Conservation (phyloP, 768 basidiomycete genomes). For the Rhizopogon vesiculosus region DNA sequence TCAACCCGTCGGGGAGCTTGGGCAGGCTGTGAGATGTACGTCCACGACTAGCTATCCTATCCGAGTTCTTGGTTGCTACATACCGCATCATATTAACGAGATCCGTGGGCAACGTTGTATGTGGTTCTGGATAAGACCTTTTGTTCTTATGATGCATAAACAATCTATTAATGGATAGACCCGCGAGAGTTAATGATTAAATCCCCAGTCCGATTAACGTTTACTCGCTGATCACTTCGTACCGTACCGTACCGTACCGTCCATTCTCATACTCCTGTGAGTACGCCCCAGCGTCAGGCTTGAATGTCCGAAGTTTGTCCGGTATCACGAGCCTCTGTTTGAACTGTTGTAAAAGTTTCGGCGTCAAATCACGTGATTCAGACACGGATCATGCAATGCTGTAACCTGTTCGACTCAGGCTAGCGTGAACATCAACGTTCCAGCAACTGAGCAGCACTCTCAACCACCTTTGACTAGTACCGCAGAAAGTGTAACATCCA, state of each 20-base stretch:
- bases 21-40: conserved; percentile 9
- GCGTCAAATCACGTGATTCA: too few relatives aligned
- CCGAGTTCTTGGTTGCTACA: conserved; percentile 7
- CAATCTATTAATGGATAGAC: conserved; percentile 5
- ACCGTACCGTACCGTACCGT: neutral
- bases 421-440: too few relatives aligned
- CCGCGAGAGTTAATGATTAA: neutral
- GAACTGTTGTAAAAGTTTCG: too few relatives aligned
- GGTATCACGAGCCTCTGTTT: too few relatives aligned
- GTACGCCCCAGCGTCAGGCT: neutral
- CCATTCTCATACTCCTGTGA: neutral
- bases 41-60: conserved; percentile 26
- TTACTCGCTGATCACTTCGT: neutral
- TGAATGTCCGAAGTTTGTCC: neutral
- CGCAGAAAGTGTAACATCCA: neutral
- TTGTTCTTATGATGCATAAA: neutral
- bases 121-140: neutral
- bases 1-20: neutral
- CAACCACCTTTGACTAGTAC: too few relatives aligned
- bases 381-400: too few relatives aligned
- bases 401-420: too few relatives aligned
- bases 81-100: conserved; percentile 22
- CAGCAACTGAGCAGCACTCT: too few relatives aligned
- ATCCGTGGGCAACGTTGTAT: conserved; percentile 3
- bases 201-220: neutral